Evolutionary conservation across 202 grass and related monocot species (phyloP), one percentile per base, ranked within the genome.

Genomic region (Musa balbisiana): DNA sequence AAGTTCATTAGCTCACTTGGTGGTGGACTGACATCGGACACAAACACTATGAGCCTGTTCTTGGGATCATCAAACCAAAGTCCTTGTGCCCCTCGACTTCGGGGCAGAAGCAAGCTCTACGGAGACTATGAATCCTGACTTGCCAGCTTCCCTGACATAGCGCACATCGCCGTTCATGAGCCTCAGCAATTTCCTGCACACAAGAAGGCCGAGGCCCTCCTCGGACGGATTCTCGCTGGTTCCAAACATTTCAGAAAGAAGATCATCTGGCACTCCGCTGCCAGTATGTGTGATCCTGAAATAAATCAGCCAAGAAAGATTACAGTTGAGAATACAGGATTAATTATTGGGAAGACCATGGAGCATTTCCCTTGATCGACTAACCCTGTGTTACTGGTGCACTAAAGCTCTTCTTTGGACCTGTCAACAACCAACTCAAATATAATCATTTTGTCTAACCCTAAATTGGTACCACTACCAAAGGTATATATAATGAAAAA

Each of bases 81-180:
- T 26, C n/a, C 29, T 55, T 9, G 23, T 62, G 49, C 21, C 58
- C 49, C 27, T 52, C 3, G 58, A 49, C 56, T 64, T 80, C 13
- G 14, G 54, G 49, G 88, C 69, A 16, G 81, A 84, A 71, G 90
- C 94, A n/a, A 98, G 90, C 68, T 98, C 90, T 2, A 82, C 80
- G 2, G 90, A 89, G 65, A 98, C 73, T 80, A 93, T 88, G 83
- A 98, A 98, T 29, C 81, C 82, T 16, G 94, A 93, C 74, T 84
- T 76, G 67, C 77, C 80, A 63, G 88, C 83, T 74, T 93, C 86
- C 82, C 88, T 89, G 50, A 98, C 72, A 79, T 93, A 88, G 25
- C 29, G 65, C 9, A 98, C 87, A 49, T 98, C 83, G 1, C 91
- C 94, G n/a, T 93, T 98, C 94, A 98, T 98, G 77, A 98, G 82